Evolutionary conservation across 2,329 filamentous ascomycete species (phyloP).

Genomic region (Biscogniauxia sp.): DNA sequence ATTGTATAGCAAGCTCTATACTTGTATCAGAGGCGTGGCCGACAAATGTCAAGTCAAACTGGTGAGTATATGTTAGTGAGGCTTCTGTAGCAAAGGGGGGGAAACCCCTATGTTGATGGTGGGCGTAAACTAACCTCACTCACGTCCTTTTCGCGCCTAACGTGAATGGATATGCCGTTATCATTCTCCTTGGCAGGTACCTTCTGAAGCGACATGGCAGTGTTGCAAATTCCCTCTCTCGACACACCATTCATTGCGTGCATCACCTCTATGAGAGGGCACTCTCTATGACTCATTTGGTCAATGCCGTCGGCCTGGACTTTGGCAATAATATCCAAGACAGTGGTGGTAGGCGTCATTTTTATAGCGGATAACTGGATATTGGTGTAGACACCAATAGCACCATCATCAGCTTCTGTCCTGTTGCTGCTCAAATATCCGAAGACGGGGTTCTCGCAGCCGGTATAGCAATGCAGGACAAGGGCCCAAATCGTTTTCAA

Average conservation of each 20-base stretch:
- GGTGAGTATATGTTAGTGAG: not conserved
- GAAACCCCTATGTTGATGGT: not conserved
- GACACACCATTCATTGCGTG: not conserved
- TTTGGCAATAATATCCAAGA: not conserved
- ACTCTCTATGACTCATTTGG: not conserved
- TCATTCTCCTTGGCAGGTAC: not conserved
- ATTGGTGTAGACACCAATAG: not conserved
- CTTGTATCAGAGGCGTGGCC: not conserved
- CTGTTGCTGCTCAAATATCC: not conserved
- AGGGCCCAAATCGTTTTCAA: not conserved
- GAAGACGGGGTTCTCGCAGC: not conserved
- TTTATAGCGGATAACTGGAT: not conserved
- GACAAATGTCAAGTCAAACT: not conserved
- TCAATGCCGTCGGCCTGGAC: not conserved
- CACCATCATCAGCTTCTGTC: not conserved
- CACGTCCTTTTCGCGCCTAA: not conserved
- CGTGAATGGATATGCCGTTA: not conserved
- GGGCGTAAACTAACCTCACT: not conserved
- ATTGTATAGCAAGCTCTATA: not conserved
- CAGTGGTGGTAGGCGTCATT: not conserved
- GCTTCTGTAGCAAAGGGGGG: not conserved
- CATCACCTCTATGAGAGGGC: not conserved
- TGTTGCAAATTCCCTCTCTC: not conserved
- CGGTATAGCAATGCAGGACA: not conserved
- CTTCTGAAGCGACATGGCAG: not conserved